Percentiles rank a stretch among this genome's conserved stretches.
Conservation (phyloP, 768 basidiomycete species). For the Clavaria fumosa region DNA sequence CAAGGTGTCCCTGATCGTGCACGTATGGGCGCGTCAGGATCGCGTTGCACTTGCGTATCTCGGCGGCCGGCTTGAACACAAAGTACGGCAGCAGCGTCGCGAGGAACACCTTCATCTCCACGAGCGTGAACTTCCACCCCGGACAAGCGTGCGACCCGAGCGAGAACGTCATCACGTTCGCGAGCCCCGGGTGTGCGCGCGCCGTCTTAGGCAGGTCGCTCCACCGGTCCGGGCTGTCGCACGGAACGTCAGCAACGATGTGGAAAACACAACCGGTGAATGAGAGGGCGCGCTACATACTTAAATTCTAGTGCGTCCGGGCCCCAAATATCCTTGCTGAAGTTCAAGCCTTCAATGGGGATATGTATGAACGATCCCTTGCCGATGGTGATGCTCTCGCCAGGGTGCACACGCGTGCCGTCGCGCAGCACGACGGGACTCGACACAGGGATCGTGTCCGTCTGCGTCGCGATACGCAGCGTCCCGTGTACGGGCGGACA, state of each 20-base stretch:
- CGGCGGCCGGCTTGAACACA: conserved; percentile 27
- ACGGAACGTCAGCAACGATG: conserved; percentile 3
- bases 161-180: conserved; percentile 38
- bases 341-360: conserved; percentile 40
- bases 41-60: conserved; percentile 32
- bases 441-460: conserved; percentile 39
- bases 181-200: conserved; percentile 29
- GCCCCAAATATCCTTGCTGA: conserved; percentile 39
- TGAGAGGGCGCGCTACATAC: conserved; percentile 19
- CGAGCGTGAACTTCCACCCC: conserved; percentile 31
- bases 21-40: conserved; percentile 37
- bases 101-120: conserved; percentile 37
- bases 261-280: background rate
- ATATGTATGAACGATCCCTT: conserved; percentile 43
- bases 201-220: conserved; percentile 22
- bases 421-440: conserved; percentile 27
- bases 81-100: conserved; percentile 30
- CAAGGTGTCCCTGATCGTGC: conserved; percentile 23
- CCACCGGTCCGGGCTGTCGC: conserved; percentile 40
- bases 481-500: conserved; percentile 41
- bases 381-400: conserved; percentile 27
- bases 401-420: conserved; percentile 23
- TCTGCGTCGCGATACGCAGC: conserved; percentile 36
- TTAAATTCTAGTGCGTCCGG: conserved; percentile 36
- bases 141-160: conserved; percentile 36